These are phyloP conservation scores for Flaveria trinervia DNA, from an alignment of 129 eudicot genomes.

Conservation along the genomic window DNA sequence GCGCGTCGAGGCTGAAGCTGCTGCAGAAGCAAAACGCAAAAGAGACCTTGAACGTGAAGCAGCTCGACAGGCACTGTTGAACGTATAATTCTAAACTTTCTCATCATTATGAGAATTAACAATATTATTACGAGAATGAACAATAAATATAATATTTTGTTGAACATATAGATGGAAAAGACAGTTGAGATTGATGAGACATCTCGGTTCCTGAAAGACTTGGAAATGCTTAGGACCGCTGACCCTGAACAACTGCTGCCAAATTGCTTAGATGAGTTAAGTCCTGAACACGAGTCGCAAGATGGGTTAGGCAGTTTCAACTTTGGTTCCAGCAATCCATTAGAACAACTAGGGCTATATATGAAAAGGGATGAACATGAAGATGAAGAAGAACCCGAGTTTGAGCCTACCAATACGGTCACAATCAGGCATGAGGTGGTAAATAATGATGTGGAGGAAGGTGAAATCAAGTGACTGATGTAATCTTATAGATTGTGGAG, in stretches of 20 bases:
- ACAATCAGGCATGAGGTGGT: background rate
- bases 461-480: slow-evolving; percentile 51
- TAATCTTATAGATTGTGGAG: slow-evolving; percentile 15
- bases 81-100: slow-evolving; percentile 38
- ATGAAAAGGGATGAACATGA: slow-evolving; percentile 84
- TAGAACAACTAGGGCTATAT: slow-evolving; percentile 84
- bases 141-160: background rate
- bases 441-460: slow-evolving; percentile 73
- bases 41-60: slow-evolving; percentile 88
- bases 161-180: slow-evolving; percentile 57
- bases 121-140: background rate
- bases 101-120: background rate
- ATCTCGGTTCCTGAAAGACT: slow-evolving; percentile 68
- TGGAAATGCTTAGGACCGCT: slow-evolving; percentile 69
- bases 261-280: slow-evolving; percentile 50
- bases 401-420: slow-evolving; percentile 5
- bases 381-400: slow-evolving; percentile 73
- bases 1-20: slow-evolving; percentile 67
- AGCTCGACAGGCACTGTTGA: slow-evolving; percentile 71
- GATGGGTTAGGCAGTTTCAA: slow-evolving; percentile 74
- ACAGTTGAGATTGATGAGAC: slow-evolving; percentile 86
- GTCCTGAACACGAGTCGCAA: slow-evolving; percentile 60
- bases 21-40: slow-evolving; percentile 69
- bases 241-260: slow-evolving; percentile 53
- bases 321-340: slow-evolving; percentile 70